These are phyloP conservation scores for Coelastrella sp. DNA, from an alignment of 139 green algal species.

Conservation along the genomic window DNA sequence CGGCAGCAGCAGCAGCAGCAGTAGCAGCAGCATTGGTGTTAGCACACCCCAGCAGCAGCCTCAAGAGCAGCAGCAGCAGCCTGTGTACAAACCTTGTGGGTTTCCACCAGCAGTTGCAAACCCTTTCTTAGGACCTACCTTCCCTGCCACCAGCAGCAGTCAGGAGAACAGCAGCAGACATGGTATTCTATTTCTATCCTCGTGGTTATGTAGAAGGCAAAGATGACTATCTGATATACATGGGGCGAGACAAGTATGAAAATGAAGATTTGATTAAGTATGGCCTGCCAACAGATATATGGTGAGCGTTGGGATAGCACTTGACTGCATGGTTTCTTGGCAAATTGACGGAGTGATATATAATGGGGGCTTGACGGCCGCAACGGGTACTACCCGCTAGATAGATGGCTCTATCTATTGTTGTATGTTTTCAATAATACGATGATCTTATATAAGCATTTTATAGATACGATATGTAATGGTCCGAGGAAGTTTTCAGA, in stretches of 20 bases:
- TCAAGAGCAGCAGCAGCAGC: background rate
- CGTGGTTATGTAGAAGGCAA: slow-evolving; percentile 65
- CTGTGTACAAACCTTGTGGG: background rate
- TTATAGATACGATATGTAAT: too few species aligned
- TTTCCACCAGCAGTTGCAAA: background rate
- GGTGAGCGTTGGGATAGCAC: slow-evolving; percentile 44
- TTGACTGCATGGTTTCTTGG: too few species aligned
- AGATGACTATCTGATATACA: slow-evolving; percentile 92
- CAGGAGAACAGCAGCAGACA: slow-evolving; percentile 58
- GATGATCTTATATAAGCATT: too few species aligned
- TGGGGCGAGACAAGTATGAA: slow-evolving; percentile 83
- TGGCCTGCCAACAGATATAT: slow-evolving; percentile 79
- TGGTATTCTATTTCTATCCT: slow-evolving; percentile 94
- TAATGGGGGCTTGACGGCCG: too few species aligned
- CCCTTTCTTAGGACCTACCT: background rate
- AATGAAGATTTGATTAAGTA: slow-evolving; percentile 96
- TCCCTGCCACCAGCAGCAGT: background rate
- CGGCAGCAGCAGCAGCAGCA: too few species aligned
- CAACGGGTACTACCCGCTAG: too few species aligned
- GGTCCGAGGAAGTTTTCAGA: too few species aligned
- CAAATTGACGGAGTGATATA: too few species aligned
- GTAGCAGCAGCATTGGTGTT: too few species aligned
- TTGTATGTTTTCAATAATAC: too few species aligned
- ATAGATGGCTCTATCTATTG: too few species aligned
- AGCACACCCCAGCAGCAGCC: too few species aligned